These are phyloP conservation scores for Penicilliopsis zonata DNA, from an alignment of 495 filamentous ascomycete genomes.

Conservation along the genomic window DNA sequence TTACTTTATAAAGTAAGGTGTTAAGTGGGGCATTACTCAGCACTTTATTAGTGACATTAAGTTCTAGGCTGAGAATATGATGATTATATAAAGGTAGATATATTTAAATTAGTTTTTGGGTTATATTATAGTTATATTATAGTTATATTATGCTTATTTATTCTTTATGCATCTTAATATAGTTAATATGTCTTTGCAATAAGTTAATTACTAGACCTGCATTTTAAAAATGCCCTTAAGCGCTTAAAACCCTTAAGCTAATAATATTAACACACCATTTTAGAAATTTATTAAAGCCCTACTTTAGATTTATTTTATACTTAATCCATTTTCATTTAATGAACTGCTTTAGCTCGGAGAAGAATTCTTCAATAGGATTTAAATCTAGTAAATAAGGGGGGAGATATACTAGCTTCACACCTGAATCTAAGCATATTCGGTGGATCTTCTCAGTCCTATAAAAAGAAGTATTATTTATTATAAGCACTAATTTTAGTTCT, in stretches of 20 bases:
- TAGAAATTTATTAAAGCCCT: background rate
- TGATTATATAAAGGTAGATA: too few relatives aligned
- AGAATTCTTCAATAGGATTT: background rate
- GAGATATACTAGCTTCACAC: background rate
- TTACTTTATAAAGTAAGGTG: too few relatives aligned
- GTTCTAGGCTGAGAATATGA: too few relatives aligned
- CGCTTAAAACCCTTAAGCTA: background rate
- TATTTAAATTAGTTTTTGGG: too few relatives aligned
- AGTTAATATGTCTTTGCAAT: too few relatives aligned
- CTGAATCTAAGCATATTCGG: background rate
- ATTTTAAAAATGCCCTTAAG: background rate
- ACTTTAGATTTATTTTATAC: background rate
- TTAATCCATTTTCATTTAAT: background rate
- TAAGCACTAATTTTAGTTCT: slow-evolving; percentile 23
- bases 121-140: too few relatives aligned
- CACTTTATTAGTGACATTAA: too few relatives aligned
- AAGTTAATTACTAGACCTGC: background rate
- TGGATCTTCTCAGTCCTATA: slow-evolving; percentile 1
- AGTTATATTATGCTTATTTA: too few relatives aligned
- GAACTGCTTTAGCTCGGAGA: background rate
- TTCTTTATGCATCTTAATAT: too few relatives aligned
- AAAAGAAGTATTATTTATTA: slow-evolving; percentile 36
- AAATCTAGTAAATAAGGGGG: background rate
- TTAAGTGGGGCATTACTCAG: too few relatives aligned
- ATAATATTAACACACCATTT: background rate